Evolutionary conservation across 208 protist genomes (phyloP).

Genomic region (Herpetomonas samuelpessoai): DNA sequence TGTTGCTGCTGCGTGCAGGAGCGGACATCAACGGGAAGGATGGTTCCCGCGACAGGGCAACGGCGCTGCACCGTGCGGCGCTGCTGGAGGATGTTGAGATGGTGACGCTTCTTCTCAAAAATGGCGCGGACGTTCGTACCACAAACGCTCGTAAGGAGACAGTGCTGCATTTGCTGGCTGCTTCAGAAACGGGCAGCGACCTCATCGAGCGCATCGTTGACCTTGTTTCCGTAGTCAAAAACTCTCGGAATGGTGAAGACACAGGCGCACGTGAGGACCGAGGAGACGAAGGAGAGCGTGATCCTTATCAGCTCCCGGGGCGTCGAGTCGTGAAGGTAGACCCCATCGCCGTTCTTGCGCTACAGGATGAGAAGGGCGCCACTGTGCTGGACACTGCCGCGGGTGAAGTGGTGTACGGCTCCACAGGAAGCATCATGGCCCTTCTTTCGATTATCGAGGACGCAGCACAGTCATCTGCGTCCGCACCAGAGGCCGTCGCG

Average conservation of each 20-base stretch:
- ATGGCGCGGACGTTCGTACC: constrained; percentile 41
- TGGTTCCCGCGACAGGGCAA: constrained; percentile 23
- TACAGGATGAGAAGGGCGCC: constrained; percentile 13
- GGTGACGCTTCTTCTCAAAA: constrained; percentile 26
- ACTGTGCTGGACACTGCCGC: constrained; percentile 38
- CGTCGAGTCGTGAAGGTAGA: constrained; percentile 10
- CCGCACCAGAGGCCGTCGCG: constrained; percentile 8
- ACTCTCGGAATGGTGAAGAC: not conserved
- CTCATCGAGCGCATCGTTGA: constrained; percentile 3
- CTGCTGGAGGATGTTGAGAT: constrained; percentile 40
- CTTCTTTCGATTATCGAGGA: constrained; percentile 32
- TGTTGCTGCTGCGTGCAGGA: constrained; percentile 38
- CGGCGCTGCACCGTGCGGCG: constrained; percentile 47
- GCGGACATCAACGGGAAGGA: constrained; percentile 39
- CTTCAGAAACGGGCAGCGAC: constrained; percentile 23
- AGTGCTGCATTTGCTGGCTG: constrained; percentile 52
- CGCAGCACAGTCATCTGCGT: not conserved
- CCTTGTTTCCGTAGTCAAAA: too few relatives aligned
- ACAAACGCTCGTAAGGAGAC: constrained; percentile 44
- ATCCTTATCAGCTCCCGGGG: not conserved
- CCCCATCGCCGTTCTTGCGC: constrained; percentile 22
- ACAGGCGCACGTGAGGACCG: constrained; percentile 5
- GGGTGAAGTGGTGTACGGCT: constrained; percentile 29
- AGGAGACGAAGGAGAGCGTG: not conserved
- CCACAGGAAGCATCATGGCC: constrained; percentile 18